A percentile compares a stretch with the other conserved stretches of the same genome.
phyloP scores from a whole-genome alignment of 768 basidiomycete genomes.

The Suillus hirtellus region DNA sequence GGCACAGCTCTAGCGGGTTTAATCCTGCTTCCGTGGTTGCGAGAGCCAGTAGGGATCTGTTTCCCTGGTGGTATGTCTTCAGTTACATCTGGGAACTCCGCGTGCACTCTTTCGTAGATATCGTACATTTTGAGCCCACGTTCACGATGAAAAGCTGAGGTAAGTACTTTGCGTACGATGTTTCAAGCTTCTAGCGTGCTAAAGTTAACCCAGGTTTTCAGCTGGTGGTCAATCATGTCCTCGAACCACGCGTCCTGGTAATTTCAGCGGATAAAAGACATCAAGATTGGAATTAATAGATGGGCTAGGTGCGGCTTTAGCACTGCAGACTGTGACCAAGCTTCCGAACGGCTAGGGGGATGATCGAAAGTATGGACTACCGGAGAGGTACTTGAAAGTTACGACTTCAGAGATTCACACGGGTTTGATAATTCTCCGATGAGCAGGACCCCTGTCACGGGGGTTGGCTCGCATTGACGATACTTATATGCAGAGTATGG shows the following conservation, averaged over 20 bases:
- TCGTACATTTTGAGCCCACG: constrained; percentile 18
- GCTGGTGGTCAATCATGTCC: constrained; percentile 3
- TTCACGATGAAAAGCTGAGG: constrained; percentile 7
- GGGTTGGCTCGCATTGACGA: too few species aligned
- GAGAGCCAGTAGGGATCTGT: not conserved
- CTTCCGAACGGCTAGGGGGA: not conserved
- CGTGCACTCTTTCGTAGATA: constrained; percentile 17
- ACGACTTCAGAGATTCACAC: not conserved
- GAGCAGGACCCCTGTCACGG: not conserved
- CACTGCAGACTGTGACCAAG: not conserved
- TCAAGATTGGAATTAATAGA: not conserved
- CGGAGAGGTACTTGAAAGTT: not conserved
- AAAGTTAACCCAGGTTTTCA: constrained; percentile 10
- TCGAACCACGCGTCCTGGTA: not conserved
- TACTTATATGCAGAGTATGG: too few species aligned
- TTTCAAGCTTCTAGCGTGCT: constrained; percentile 13
- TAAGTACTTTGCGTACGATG: constrained; percentile 13
- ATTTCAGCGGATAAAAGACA: not conserved
- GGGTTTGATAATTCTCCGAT: not conserved
- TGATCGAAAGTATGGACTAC: not conserved
- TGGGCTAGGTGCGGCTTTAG: not conserved
- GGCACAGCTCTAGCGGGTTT: constrained; percentile 1
- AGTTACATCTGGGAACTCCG: constrained; percentile 13
- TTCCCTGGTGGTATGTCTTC: constrained; percentile 2
- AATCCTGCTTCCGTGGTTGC: constrained; percentile 3